Base-by-base conservation (phyloP, 306 rosid species). In the Quercus mongolica region DNA sequence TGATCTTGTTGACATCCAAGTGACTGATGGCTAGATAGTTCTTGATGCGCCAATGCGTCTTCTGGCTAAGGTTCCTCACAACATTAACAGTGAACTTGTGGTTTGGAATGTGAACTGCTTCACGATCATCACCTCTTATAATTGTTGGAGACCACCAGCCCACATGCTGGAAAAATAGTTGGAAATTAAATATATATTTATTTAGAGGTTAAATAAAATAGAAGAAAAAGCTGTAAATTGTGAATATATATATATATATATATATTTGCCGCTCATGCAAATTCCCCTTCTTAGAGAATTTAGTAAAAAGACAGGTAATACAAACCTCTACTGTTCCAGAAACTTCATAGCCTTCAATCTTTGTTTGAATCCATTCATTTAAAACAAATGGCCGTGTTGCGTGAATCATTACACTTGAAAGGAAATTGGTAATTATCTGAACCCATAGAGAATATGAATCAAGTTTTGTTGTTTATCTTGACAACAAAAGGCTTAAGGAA, bases 101-200 rank as follows among this genome's bases (percentile, higher is more conserved):
- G 80, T 96, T 96, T 70, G 99, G 99, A 84, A 96, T 96, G 80
- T 96, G 99, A 71, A 96, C 94, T 77, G 99, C 99, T 87, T 96
- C 99, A 25, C 99, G 98, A 86, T 96, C 98, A 83, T 96, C 99
- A 6, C 99, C 99, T 89, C 98, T 88, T 69, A 96, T 88, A 70
- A 96, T 96, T 63, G 99, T 93, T 69, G 99, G 97, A 28, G 99
- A 96, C 99, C 99, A 96, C 99, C 99, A 96, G 33, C 99, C 98
- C 80, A 96, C 97, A 68, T 96, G 98, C 99, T 96, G 85, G 80
- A 81, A 81, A 23, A 78, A 33, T 23, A 21, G 7, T 33, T 33
- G 7, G 38, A 33, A 41, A 41, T 71, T 65, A n/a, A 79, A 15
- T 18, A 65, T 41, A 8, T 20, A 35, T 68, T 25, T 18, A 71